A percentile compares a stretch with the other conserved stretches of the same genome.
These are phyloP conservation scores for Lipomyces starkeyi DNA, from an alignment of 805 yeast genomes.

Conservation along the genomic window DNA sequence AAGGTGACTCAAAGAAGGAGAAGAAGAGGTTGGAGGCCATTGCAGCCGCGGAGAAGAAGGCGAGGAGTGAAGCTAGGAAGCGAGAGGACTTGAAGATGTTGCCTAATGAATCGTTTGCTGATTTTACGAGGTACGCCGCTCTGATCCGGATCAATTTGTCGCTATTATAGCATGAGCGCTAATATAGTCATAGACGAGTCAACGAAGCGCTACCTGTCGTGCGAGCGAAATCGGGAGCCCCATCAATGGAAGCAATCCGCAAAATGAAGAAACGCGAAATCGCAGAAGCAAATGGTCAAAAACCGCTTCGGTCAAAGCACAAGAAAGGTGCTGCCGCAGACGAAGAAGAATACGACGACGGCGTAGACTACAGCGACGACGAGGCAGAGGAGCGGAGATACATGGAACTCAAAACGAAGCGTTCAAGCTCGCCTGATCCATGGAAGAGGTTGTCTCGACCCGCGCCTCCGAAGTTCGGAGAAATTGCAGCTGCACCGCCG, in stretches of 20 bases:
- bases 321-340: slow-evolving; percentile 39
- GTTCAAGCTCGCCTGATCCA: slow-evolving; percentile 51
- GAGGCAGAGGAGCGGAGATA: slow-evolving; percentile 40
- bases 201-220: slow-evolving; percentile 51
- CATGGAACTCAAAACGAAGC: slow-evolving; percentile 26
- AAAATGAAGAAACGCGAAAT: slow-evolving; percentile 38
- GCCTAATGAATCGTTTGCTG: slow-evolving; percentile 49
- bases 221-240: slow-evolving; percentile 45
- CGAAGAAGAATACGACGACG: slow-evolving; percentile 41
- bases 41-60: slow-evolving; percentile 17
- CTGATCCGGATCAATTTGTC: background rate
- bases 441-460: slow-evolving; percentile 48
- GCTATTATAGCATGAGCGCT: background rate
- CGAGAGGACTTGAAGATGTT: slow-evolving; percentile 38
- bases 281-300: slow-evolving; percentile 34
- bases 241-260: slow-evolving; percentile 41
- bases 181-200: slow-evolving; percentile 44
- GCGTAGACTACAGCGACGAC: slow-evolving; percentile 33
- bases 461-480: slow-evolving; percentile 48
- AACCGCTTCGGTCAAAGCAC: slow-evolving; percentile 36
- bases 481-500: slow-evolving; percentile 52
- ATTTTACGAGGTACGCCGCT: slow-evolving; percentile 41
- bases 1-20: slow-evolving; percentile 22
- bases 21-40: slow-evolving; percentile 17
- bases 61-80: background rate